phyloP scores from a whole-genome alignment of 2,329 filamentous ascomycete species.

The Emergomyces orientalis region DNA sequence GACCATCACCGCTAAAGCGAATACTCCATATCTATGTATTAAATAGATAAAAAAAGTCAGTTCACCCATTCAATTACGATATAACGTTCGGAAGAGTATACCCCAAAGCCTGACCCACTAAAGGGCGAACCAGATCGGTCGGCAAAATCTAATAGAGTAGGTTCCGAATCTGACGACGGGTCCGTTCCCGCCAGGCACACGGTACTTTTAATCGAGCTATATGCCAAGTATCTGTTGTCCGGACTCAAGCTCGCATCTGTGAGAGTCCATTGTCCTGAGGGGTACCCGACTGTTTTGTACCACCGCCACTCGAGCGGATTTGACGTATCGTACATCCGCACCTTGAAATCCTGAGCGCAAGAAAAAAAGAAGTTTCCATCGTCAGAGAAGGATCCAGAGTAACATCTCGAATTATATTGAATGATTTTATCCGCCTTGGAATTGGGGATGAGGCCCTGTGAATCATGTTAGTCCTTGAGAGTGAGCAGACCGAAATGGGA shows the following conservation, averaged over 20 bases:
- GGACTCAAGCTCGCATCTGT: slow-evolving; percentile 87
- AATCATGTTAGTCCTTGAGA: slow-evolving; percentile 9
- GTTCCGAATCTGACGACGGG: slow-evolving; percentile 69
- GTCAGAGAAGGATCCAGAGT: slow-evolving; percentile 92
- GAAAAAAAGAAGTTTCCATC: slow-evolving; percentile 97
- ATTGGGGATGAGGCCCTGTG: slow-evolving; percentile 63
- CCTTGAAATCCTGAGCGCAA: slow-evolving; percentile 83
- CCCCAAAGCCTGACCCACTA: slow-evolving; percentile 35
- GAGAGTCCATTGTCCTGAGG: slow-evolving; percentile 87
- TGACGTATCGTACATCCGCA: slow-evolving; percentile 95
- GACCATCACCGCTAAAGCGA: slow-evolving; percentile 82
- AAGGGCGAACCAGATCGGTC: slow-evolving; percentile 36
- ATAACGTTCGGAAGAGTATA: slow-evolving; percentile 21
- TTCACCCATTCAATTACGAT: neutral
- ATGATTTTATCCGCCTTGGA: slow-evolving; percentile 76
- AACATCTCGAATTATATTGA: slow-evolving; percentile 76
- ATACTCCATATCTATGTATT: slow-evolving; percentile 74
- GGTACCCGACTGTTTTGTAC: slow-evolving; percentile 82
- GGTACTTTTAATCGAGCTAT: slow-evolving; percentile 74
- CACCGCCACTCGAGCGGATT: slow-evolving; percentile 94
- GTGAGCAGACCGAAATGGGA: slow-evolving; percentile 1
- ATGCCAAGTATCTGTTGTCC: slow-evolving; percentile 85
- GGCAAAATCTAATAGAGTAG: slow-evolving; percentile 66
- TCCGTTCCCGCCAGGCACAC: slow-evolving; percentile 85
- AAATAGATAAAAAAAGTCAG: slow-evolving; percentile 13